phyloP scores from a whole-genome alignment of 176 grass and related monocot genomes.

The Eragrostis nindensis region DNA sequence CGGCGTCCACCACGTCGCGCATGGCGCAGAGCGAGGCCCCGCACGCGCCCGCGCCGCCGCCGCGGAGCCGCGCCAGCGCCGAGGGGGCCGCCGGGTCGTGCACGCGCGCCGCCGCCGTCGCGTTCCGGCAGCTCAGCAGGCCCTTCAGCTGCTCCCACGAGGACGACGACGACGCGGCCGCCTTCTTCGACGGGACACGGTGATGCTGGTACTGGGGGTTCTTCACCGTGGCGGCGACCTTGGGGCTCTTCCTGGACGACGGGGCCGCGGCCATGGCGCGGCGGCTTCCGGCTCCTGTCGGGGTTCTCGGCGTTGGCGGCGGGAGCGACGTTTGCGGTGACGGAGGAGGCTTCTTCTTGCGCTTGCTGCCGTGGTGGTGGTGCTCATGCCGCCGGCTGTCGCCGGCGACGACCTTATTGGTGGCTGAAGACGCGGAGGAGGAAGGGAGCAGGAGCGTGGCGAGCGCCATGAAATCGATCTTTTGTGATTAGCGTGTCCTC shows the following conservation, averaged over 20 bases:
- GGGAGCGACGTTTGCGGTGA: constrained; percentile 22
- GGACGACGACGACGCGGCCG: constrained; percentile 5
- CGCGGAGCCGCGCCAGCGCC: constrained; percentile 36
- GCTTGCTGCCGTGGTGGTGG: constrained; percentile 46
- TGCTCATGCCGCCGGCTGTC: constrained; percentile 35
- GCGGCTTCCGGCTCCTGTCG: background rate
- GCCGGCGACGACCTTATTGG: background rate
- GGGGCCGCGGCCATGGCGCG: constrained; percentile 11
- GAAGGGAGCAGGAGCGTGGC: constrained; percentile 59
- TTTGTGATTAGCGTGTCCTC: background rate
- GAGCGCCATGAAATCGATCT: constrained; percentile 45
- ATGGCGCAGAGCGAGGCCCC: constrained; percentile 69
- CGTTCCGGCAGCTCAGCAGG: constrained; percentile 78
- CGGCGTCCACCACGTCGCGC: constrained; percentile 68
- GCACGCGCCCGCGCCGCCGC: constrained; percentile 21
- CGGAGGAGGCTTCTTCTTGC: constrained; percentile 58
- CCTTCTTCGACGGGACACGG: background rate
- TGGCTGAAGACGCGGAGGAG: background rate
- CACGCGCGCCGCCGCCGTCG: constrained; percentile 56
- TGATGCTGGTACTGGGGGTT: constrained; percentile 4
- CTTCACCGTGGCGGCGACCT: background rate
- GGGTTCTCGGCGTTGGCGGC: constrained; percentile 18
- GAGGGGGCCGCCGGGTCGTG: constrained; percentile 57
- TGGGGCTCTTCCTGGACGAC: constrained; percentile 36
- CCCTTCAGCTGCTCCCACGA: constrained; percentile 90